Evolutionary conservation across 208 protist species (phyloP), one percentile per base, ranked within the genome.

Genomic region (Phytomonas sp.): DNA sequence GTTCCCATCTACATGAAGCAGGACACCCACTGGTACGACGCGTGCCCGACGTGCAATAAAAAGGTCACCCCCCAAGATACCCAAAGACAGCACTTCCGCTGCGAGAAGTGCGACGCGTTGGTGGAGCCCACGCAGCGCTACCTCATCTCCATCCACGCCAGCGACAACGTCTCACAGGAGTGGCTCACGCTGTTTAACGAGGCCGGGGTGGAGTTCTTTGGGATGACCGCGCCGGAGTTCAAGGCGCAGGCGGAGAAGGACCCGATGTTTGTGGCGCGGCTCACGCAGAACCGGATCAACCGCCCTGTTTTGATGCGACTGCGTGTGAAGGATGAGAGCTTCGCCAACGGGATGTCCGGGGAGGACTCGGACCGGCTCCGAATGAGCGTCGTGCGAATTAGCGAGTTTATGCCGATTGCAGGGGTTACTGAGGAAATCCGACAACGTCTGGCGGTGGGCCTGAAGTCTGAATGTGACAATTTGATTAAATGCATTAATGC

Each of bases 121-220:
- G 86, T 94, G 16, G 77, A 79, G 31, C 89, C 89, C 8, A 86
- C 77, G 60, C 88, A 94, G 78, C 89, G 92, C 66, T 96, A 94
- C 68, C 72, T 96, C 42, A 78, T 94, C 34, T 94, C 87, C 40
- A 86, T 96, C 68, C 87, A 94, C 70, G 86, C 87, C 62, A 92
- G 85, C 5, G 92, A 96, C 77, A 91, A 91, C 76, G 80, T 94
- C 19, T 90, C 89, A 4, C 89, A 94, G 81, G 80, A 81, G 81
- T 96, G 92, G 92, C 77, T 96, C 37, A 96, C 92, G n/a, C 71
- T 94, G 14, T 96, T 96, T 72, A 93, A 96, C 71, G 92, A 96
- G 69, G 79, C 89, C 4, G 92, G 87, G 36, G 70, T 86, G 1
- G 87, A 94, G 67, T 94, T 96, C 76, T 94, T 93, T 69, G 92